phyloP scores from a whole-genome alignment of 2,329 filamentous ascomycete genomes.

The Aureobasidium sp. region DNA sequence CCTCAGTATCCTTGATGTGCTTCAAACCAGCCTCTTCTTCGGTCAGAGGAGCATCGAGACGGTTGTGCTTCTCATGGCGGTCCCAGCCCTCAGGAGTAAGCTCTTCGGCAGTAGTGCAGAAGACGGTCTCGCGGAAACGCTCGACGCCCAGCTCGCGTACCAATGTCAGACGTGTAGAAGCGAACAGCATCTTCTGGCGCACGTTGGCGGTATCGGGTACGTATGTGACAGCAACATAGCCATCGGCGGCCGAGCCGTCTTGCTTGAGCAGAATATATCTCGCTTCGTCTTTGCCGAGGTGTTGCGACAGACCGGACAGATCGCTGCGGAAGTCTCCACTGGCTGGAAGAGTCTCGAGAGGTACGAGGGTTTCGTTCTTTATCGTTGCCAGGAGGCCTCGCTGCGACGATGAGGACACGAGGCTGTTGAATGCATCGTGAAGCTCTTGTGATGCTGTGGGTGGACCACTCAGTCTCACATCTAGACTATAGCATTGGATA shows the following conservation, averaged over 20 bases:
- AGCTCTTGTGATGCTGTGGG: slow-evolving; percentile 66
- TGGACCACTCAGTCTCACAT: neutral
- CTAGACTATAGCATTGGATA: neutral
- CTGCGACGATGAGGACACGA: slow-evolving; percentile 53
- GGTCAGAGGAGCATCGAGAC: slow-evolving; percentile 59
- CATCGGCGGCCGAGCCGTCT: slow-evolving; percentile 25
- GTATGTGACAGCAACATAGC: slow-evolving; percentile 65
- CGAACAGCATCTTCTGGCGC: slow-evolving; percentile 80
- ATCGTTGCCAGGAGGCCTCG: slow-evolving; percentile 69
- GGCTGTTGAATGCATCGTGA: slow-evolving; percentile 59
- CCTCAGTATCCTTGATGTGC: slow-evolving; percentile 67
- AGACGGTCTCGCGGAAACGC: slow-evolving; percentile 68
- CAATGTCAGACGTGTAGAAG: slow-evolving; percentile 65
- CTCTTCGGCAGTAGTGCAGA: slow-evolving; percentile 62
- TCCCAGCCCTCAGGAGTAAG: slow-evolving; percentile 61
- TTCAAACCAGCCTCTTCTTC: slow-evolving; percentile 66
- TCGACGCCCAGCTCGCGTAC: slow-evolving; percentile 70
- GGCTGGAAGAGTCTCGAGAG: slow-evolving; percentile 48
- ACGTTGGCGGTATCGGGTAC: slow-evolving; percentile 72
- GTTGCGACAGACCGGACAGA: slow-evolving; percentile 52
- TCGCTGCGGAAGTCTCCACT: slow-evolving; percentile 37
- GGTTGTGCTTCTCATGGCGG: slow-evolving; percentile 61
- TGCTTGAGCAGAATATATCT: slow-evolving; percentile 68
- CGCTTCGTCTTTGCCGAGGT: slow-evolving; percentile 58
- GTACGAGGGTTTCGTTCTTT: slow-evolving; percentile 57